A percentile compares a stretch with the other conserved stretches of the same genome.
phyloP scores from a whole-genome alignment of 2,329 filamentous ascomycete species.

The Ceratocystis huliohia region DNA sequence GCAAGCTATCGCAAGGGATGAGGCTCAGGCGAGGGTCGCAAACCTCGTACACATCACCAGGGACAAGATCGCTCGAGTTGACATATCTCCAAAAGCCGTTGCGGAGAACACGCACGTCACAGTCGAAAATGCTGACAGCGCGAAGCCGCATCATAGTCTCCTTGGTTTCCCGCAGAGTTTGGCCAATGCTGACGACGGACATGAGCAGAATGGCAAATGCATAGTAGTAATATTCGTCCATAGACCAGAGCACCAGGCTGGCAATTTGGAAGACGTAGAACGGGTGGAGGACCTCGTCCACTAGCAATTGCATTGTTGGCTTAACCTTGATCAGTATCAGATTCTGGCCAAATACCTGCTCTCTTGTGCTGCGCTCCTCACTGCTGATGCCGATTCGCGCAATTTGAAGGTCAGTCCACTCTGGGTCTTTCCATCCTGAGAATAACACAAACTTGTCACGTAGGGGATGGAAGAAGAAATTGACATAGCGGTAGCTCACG shows the following conservation, averaged over 20 bases:
- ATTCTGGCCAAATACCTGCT: slow-evolving; percentile 79
- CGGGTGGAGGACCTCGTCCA: slow-evolving; percentile 87
- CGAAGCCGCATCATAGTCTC: slow-evolving; percentile 79
- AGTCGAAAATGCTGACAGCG: slow-evolving; percentile 89
- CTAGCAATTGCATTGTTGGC: slow-evolving; percentile 63
- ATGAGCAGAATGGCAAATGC: slow-evolving; percentile 89
- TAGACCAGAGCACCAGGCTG: slow-evolving; percentile 83
- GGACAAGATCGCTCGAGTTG: slow-evolving; percentile 75
- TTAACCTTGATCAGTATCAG: slow-evolving; percentile 90
- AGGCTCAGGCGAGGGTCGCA: slow-evolving; percentile 82
- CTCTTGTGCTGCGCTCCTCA: slow-evolving; percentile 73
- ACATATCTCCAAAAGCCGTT: slow-evolving; percentile 94
- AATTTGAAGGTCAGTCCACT: slow-evolving; percentile 65
- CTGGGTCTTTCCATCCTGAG: slow-evolving; percentile 86
- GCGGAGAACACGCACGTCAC: slow-evolving; percentile 81
- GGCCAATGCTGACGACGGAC: slow-evolving; percentile 79
- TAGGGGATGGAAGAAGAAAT: slow-evolving; percentile 78
- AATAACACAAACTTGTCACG: slow-evolving; percentile 80
- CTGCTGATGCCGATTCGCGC: slow-evolving; percentile 72
- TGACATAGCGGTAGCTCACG: slow-evolving; percentile 86
- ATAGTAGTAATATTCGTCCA: slow-evolving; percentile 97
- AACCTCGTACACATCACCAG: slow-evolving; percentile 92
- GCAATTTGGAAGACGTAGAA: slow-evolving; percentile 98
- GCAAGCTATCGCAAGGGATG: slow-evolving; percentile 81
- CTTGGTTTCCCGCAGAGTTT: slow-evolving; percentile 80